Base-by-base conservation (phyloP, 768 basidiomycete genomes). In the Amanita pallidorosea region DNA sequence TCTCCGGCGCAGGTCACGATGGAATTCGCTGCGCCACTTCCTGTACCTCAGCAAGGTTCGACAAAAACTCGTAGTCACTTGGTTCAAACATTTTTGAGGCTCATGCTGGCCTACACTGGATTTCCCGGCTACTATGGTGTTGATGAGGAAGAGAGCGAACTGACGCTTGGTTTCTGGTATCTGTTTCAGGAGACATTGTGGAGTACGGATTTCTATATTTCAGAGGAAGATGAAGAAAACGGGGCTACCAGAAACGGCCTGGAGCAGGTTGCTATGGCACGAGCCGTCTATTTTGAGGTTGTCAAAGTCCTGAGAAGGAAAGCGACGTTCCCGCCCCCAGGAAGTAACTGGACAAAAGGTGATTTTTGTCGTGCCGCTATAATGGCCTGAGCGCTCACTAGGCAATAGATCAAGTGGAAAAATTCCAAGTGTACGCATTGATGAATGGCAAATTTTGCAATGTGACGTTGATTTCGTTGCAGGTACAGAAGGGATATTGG, bases 91-190 rank as follows among this genome's bases (percentile, higher is more conserved):
- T 89, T 87, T 58, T 67, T 97, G 2, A 74, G 77, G 4, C 63
- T 88, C 9, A 62, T 94, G 45, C 66, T 96, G 17, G 74, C 80
- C 15, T 85, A 87, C 54, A 89, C 88, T 0, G 83, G 80, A 1
- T 65, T 70, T 8, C 79, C 82, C 0, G 90, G 89, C 0, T 80
- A 79, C 54, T 89, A 83, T 59, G 88, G 86, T 1, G 75, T 78
- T 0, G 91, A 94, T 43, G 93, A 94, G 61, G 86, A 89, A 45
- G 83, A 88, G 60, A 92, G 88, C 58, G 90, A 94, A 65, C 76
- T 85, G 72, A 86, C 86, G 2, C 74, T 95, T 2, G 80, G 80
- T 1, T 94, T 94, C 58, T 95, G 94, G 86, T 94, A 90, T 55
- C 69, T 89, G 36, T 77, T 95, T 51, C 92, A 95, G 64, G 93